phyloP scores from a whole-genome alignment of 345 rosid species.

The Aquilaria sinensis region DNA sequence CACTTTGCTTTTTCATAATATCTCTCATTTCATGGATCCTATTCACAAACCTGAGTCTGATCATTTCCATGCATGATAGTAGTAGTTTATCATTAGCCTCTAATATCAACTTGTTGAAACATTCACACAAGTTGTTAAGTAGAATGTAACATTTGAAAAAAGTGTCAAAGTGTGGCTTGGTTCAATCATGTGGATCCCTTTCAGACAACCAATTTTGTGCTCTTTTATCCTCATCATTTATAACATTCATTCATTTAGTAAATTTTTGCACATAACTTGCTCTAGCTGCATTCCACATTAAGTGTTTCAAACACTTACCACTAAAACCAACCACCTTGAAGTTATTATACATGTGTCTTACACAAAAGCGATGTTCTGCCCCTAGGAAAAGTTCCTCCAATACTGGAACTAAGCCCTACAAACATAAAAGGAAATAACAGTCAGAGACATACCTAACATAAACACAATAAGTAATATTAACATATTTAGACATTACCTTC shows the following conservation, averaged over 20 bases:
- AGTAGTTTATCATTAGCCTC: neutral
- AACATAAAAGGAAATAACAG: neutral
- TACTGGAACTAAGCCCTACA: neutral
- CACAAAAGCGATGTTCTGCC: neutral
- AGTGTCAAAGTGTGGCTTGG: neutral
- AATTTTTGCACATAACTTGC: neutral
- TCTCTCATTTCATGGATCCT: neutral
- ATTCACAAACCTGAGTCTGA: neutral
- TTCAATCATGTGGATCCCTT: neutral
- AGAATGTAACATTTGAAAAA: neutral
- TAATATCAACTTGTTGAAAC: neutral
- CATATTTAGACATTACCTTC: neutral
- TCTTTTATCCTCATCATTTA: neutral
- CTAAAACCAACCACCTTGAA: neutral
- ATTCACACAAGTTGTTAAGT: neutral
- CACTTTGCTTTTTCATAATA: too few species aligned
- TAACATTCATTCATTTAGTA: too few species aligned
- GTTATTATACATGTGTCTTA: neutral
- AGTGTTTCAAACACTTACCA: neutral
- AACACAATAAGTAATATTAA: neutral
- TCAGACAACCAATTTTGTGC: neutral
- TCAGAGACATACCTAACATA: neutral
- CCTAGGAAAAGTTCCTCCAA: neutral
- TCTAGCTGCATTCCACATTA: neutral
- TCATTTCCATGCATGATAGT: neutral